A percentile compares a stretch with the other conserved stretches of the same genome.
These are phyloP conservation scores for Adansonia grandidieri DNA, from an alignment of 441 rosid genomes.

Conservation along the genomic window DNA sequence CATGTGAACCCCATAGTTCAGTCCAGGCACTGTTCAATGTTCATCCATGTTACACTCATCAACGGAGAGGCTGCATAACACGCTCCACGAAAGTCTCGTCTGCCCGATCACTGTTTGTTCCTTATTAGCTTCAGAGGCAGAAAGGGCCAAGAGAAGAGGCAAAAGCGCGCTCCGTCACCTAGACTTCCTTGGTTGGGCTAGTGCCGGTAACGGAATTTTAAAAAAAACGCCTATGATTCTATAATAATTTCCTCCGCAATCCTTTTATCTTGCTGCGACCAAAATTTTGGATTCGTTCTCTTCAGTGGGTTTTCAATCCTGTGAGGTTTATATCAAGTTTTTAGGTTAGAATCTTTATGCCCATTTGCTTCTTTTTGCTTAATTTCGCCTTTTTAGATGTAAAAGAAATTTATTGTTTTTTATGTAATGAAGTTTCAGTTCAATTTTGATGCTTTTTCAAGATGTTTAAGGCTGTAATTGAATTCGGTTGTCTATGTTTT, in stretches of 20 bases:
- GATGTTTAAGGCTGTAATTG: not conserved
- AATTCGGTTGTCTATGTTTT: not conserved
- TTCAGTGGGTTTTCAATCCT: slow-evolving; percentile 22
- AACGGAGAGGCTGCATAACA: slow-evolving; percentile 13
- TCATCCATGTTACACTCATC: not conserved
- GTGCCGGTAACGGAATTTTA: slow-evolving; percentile 45
- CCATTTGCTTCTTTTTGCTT: slow-evolving; percentile 13
- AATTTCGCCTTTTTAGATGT: slow-evolving; percentile 13
- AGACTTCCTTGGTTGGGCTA: slow-evolving; percentile 26
- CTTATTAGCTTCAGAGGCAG: slow-evolving; percentile 24
- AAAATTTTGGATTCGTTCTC: slow-evolving; percentile 30
- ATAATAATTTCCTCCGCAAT: not conserved
- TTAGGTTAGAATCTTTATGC: slow-evolving; percentile 36
- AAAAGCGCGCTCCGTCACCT: slow-evolving; percentile 36
- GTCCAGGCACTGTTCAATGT: not conserved
- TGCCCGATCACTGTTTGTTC: slow-evolving; percentile 28
- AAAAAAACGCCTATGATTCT: slow-evolving; percentile 12
- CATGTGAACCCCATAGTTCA: slow-evolving; percentile 11
- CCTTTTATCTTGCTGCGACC: slow-evolving; percentile 20
- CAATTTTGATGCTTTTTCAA: slow-evolving; percentile 6
- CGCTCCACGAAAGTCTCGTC: slow-evolving; percentile 36
- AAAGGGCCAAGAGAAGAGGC: slow-evolving; percentile 22
- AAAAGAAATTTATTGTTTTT: not conserved
- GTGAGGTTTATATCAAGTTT: slow-evolving; percentile 32
- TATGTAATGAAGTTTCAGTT: slow-evolving; percentile 7